Evolutionary conservation across 306 rosid species (phyloP).

Genomic region (Boehmeria nivea): DNA sequence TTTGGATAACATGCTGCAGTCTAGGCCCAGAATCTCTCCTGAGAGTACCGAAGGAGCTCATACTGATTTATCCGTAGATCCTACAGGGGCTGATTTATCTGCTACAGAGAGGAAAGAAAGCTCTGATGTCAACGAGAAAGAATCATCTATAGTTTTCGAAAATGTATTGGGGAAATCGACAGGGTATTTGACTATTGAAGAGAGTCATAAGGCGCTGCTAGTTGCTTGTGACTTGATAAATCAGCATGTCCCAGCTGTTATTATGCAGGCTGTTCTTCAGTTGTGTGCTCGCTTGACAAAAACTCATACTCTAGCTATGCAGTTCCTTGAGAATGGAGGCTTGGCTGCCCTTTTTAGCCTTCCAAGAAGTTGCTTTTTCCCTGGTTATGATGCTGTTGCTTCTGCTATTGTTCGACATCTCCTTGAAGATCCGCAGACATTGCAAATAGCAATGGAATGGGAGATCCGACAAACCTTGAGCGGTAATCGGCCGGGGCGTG

Average conservation of each 20-base stretch:
- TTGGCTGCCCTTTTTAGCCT: constrained; percentile 71
- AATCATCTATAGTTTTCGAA: constrained; percentile 43
- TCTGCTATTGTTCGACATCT: constrained; percentile 96
- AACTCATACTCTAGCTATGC: constrained; percentile 73
- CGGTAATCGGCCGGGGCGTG: constrained; percentile 80
- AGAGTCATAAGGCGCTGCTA: constrained; percentile 61
- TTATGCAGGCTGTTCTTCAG: constrained; percentile 98
- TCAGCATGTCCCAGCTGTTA: constrained; percentile 82
- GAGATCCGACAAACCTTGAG: constrained; percentile 81
- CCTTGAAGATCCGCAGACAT: constrained; percentile 97
- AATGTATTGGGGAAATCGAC: constrained; percentile 78
- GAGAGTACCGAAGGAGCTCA: constrained; percentile 48
- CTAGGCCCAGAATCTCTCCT: constrained; percentile 46
- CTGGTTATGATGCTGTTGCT: constrained; percentile 93
- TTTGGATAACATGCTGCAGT: constrained; percentile 88
- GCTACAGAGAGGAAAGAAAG: constrained; percentile 35
- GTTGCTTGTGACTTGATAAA: constrained; percentile 89
- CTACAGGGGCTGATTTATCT: constrained; percentile 47
- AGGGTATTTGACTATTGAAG: constrained; percentile 77
- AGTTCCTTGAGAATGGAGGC: constrained; percentile 94
- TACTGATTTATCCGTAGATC: background rate
- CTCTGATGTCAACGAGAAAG: constrained; percentile 41
- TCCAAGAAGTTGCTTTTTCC: constrained; percentile 81
- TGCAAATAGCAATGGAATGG: constrained; percentile 94
- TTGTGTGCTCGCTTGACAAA: constrained; percentile 91